Evolutionary conservation across 805 yeast genomes (phyloP).

Genomic region (Starmerella floricola): DNA sequence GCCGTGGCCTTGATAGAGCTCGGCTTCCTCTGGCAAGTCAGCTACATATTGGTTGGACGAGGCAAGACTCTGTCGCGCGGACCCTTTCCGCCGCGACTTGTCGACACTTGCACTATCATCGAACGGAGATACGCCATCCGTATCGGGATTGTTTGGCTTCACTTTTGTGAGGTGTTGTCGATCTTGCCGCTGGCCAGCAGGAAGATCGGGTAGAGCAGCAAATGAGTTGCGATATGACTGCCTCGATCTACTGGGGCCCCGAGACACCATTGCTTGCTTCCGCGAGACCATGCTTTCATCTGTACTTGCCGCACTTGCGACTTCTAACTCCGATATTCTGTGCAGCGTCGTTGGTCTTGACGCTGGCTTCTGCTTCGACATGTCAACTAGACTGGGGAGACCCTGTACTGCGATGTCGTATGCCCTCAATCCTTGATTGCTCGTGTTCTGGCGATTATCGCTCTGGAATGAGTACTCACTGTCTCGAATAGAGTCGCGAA

Average conservation of each 20-base stretch:
- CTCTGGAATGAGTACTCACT: constrained; percentile 15
- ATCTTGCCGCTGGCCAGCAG: neutral
- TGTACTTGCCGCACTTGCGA: neutral
- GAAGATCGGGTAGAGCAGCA: neutral
- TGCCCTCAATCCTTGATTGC: constrained; percentile 11
- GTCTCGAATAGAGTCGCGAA: constrained; percentile 28
- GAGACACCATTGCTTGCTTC: too few species aligned
- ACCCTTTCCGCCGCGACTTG: neutral
- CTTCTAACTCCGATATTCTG: neutral
- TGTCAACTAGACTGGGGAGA: constrained; percentile 56
- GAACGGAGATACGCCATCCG: constrained; percentile 1
- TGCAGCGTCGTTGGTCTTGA: neutral
- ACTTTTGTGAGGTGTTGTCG: neutral
- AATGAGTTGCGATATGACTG: neutral
- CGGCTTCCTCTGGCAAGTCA: constrained; percentile 22
- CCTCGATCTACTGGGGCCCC: neutral
- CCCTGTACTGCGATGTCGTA: constrained; percentile 52
- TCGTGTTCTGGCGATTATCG: constrained; percentile 4
- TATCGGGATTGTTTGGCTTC: neutral
- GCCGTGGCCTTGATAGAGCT: constrained; percentile 10
- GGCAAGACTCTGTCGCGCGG: constrained; percentile 13
- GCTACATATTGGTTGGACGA: constrained; percentile 19
- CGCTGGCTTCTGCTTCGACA: constrained; percentile 20
- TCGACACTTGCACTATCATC: constrained; percentile 1
- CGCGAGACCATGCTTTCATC: too few species aligned